Conservation (phyloP, 73 alveolate genomes). For the Tetrahymena thermophila region DNA sequence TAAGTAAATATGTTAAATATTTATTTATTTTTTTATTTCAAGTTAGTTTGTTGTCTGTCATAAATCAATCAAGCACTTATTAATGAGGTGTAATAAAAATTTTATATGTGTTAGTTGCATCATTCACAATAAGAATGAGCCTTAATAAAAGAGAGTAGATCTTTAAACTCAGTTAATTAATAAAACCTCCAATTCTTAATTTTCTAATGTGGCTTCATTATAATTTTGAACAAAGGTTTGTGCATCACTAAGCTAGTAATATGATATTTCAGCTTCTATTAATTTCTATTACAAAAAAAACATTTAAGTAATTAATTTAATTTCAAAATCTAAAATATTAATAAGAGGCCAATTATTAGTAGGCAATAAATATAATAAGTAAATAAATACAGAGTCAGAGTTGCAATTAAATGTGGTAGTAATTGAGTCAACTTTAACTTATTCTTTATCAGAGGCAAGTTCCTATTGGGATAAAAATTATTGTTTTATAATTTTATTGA, state of each 20-base stretch:
- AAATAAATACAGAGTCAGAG: neutral
- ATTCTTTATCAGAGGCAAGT: neutral
- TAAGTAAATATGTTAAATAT: no score
- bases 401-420: neutral
- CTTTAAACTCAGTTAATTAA: neutral
- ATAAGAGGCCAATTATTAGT: neutral
- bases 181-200: neutral
- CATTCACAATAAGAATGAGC: neutral
- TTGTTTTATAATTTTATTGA: neutral
- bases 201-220: neutral
- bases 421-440: neutral
- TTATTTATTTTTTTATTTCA: no score
- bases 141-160: neutral
- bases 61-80: neutral
- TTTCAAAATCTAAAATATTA: neutral
- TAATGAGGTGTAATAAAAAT: neutral
- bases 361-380: neutral
- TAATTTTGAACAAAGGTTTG: neutral
- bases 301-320: no score
- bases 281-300: neutral
- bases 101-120: neutral
- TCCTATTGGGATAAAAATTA: neutral
- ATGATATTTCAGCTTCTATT: neutral
- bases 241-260: neutral
- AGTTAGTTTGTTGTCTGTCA: neutral